Base-by-base conservation (phyloP, 768 basidiomycete genomes). In the Daedaleopsis sinensis region DNA sequence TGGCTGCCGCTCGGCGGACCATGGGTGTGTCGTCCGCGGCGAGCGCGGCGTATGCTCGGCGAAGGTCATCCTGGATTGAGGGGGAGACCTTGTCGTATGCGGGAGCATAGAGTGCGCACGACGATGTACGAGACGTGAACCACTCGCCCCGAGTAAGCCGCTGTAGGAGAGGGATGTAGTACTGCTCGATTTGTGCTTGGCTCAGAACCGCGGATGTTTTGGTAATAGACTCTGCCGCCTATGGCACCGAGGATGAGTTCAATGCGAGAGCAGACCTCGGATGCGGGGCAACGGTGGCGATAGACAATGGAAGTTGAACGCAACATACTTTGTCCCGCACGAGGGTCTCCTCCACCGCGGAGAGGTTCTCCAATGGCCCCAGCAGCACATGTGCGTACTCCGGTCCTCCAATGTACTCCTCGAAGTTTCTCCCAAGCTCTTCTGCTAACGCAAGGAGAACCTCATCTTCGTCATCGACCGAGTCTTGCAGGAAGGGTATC, bases 381-480 rank as follows among this genome's bases (percentile, higher is more conserved):
- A 99, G 81, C 58, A 98, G 76, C 37, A 93, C 73, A 79, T 97
- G 94, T 13, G 94, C 97, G 66, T 86, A 81, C 61, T 91, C 90
- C 27, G 83, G 83, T 15, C 97, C 97, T 37, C 97, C 97, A 56
- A 98, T 85, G 73, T 97, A 98, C 64, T 98, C 93, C 70, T 94
- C 90, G 68, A 98, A 96, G 71, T 84, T 88, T 72, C 84, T 84
- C 44, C 97, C 97, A 21, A 99, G 79, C 73, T 98, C 97, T 68
- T 98, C 96, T 19, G 96, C 94, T 53, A 99, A 80, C 6, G 96
- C 96, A 48, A 99, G 83, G 44, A 99, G 80, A 35, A 99, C 96
- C 71, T 99, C 97, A 74, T 99, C 97, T 77, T 99, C 97, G 71
- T 99, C 97, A 75, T 99, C 97, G 66, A 99, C 88, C n/a, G 94